phyloP scores from a whole-genome alignment of 139 green algal genomes.

The Eudorina sp. region DNA sequence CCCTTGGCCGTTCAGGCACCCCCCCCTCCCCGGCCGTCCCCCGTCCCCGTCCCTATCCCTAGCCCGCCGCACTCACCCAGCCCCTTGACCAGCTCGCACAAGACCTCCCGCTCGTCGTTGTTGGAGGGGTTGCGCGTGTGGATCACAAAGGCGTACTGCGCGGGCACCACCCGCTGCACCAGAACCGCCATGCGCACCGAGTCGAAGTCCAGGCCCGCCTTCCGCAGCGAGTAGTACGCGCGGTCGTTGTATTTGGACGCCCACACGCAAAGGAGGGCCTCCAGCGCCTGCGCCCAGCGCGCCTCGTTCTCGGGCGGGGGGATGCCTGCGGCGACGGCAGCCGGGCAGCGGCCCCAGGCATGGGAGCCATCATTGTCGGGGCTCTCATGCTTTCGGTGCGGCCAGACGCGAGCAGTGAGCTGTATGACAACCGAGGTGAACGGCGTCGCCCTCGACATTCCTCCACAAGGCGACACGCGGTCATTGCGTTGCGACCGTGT shows the following conservation, averaged over 20 bases:
- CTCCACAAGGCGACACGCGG: too few relatives aligned
- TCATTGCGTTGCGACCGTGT: too few relatives aligned
- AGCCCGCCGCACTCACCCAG: conserved; percentile 75
- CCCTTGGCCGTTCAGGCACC: too few relatives aligned
- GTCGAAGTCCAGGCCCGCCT: conserved; percentile 89
- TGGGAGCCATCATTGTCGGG: too few relatives aligned
- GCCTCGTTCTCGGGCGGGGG: conserved; percentile 79
- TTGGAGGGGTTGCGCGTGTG: conserved; percentile 97
- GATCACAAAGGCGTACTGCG: conserved; percentile 98
- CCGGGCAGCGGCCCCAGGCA: too few relatives aligned
- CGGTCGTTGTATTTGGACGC: conserved; percentile 98
- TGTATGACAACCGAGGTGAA: too few relatives aligned
- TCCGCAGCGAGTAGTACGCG: conserved; percentile 85
- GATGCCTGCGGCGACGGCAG: too few relatives aligned
- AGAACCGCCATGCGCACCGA: conserved; percentile 98
- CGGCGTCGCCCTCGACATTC: too few relatives aligned
- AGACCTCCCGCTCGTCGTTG: conserved; percentile 89
- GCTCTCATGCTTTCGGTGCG: too few relatives aligned
- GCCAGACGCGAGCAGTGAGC: too few relatives aligned
- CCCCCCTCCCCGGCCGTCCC: too few relatives aligned
- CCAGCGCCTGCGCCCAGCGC: conserved; percentile 78
- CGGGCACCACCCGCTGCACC: conserved; percentile 93
- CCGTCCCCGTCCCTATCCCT: too few relatives aligned
- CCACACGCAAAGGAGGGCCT: conserved; percentile 93
- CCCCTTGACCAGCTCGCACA: conserved; percentile 95